phyloP scores from a whole-genome alignment of 768 basidiomycete species.

The Phylloporus scabripes region DNA sequence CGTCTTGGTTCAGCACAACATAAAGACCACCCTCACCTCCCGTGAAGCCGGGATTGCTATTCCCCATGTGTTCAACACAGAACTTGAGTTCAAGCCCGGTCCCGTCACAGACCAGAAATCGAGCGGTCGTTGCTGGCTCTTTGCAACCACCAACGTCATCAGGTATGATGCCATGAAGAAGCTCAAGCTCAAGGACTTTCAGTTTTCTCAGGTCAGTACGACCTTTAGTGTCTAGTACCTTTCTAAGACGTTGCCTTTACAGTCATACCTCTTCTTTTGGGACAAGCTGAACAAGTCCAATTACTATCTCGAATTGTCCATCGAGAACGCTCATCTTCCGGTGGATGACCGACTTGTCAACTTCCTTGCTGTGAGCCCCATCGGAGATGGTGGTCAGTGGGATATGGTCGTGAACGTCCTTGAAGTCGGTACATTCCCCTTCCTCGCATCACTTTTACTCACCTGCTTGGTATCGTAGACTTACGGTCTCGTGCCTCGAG shows the following conservation, averaged over 20 bases:
- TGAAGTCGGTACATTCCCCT: slow-evolving; percentile 36
- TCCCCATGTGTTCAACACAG: slow-evolving; percentile 77
- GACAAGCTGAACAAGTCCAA: slow-evolving; percentile 91
- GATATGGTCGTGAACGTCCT: slow-evolving; percentile 80
- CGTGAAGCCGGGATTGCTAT: slow-evolving; percentile 59
- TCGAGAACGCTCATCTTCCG: slow-evolving; percentile 73
- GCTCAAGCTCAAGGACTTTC: slow-evolving; percentile 81
- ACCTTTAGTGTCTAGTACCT: background rate
- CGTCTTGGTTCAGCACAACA: slow-evolving; percentile 64
- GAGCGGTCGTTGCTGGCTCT: slow-evolving; percentile 93
- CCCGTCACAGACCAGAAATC: slow-evolving; percentile 85
- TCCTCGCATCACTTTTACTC: slow-evolving; percentile 19
- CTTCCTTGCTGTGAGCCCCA: slow-evolving; percentile 69
- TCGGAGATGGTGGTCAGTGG: slow-evolving; percentile 93
- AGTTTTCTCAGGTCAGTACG: slow-evolving; percentile 72
- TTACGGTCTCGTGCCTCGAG: slow-evolving; percentile 85
- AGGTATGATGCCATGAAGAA: slow-evolving; percentile 82
- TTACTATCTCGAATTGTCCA: slow-evolving; percentile 85
- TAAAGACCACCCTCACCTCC: slow-evolving; percentile 56
- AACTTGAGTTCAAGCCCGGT: slow-evolving; percentile 72
- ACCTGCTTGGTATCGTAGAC: slow-evolving; percentile 35
- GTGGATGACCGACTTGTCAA: slow-evolving; percentile 80
- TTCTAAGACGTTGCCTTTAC: slow-evolving; percentile 7
- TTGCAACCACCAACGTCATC: slow-evolving; percentile 85
- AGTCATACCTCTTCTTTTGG: slow-evolving; percentile 93